Conservation (phyloP, 208 protist species). For the Trypanosomatidae sp. region DNA sequence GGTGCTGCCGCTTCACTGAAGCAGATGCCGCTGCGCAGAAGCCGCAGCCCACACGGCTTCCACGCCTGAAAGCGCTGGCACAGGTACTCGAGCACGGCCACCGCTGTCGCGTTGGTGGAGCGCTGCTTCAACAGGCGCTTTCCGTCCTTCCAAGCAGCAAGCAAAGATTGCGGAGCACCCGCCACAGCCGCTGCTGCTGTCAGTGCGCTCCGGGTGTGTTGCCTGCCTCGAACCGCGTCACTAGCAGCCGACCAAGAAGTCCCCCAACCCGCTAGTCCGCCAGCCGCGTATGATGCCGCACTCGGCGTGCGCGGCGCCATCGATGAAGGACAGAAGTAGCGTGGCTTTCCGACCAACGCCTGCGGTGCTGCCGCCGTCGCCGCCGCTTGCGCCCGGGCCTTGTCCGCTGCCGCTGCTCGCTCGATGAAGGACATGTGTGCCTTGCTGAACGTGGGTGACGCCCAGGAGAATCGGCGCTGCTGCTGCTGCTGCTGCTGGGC, state of each 20-base stretch:
- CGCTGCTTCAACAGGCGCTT: slow-evolving; percentile 32
- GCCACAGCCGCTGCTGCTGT: slow-evolving; percentile 2
- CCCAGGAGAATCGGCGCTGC: neutral
- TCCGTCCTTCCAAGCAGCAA: slow-evolving; percentile 18
- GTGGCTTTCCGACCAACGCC: slow-evolving; percentile 17
- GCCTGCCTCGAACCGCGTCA: neutral
- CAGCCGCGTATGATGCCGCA: neutral
- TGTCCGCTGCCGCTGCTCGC: neutral
- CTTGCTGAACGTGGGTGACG: slow-evolving; percentile 1
- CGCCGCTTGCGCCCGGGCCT: neutral
- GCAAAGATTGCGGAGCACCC: neutral
- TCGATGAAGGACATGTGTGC: neutral
- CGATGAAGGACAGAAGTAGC: slow-evolving; percentile 18
- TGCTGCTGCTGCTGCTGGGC: slow-evolving; percentile 3
- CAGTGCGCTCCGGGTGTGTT: neutral
- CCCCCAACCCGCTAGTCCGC: neutral
- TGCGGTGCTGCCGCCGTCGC: neutral
- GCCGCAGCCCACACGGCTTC: slow-evolving; percentile 12
- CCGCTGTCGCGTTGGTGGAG: slow-evolving; percentile 41
- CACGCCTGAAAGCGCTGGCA: slow-evolving; percentile 32
- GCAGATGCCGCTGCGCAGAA: slow-evolving; percentile 4
- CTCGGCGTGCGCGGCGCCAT: slow-evolving; percentile 9
- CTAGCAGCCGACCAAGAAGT: neutral
- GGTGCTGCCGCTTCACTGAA: neutral
- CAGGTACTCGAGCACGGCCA: slow-evolving; percentile 51